phyloP scores from a whole-genome alignment of 163 green algal genomes.

The Chlorella variabilis region DNA sequence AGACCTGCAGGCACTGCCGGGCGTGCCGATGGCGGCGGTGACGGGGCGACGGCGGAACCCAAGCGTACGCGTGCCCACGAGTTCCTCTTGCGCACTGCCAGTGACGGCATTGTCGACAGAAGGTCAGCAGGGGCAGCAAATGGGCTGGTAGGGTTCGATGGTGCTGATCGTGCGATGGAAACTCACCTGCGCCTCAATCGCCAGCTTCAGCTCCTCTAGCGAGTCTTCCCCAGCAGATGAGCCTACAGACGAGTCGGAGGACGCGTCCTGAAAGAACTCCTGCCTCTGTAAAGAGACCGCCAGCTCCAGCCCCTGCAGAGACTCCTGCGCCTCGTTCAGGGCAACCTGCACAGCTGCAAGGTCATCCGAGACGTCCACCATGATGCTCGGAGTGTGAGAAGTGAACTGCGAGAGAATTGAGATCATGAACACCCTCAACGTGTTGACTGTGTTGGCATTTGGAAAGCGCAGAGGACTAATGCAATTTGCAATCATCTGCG shows the following conservation, averaged over 20 bases:
- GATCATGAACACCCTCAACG: too few species aligned
- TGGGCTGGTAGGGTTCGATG: too few species aligned
- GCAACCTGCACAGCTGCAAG: neutral
- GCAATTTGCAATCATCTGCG: too few species aligned
- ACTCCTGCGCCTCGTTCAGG: neutral
- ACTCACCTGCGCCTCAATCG: neutral
- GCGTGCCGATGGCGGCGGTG: neutral
- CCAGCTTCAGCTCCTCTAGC: neutral
- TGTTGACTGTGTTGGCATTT: neutral
- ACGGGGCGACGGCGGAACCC: neutral
- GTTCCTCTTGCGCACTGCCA: too few species aligned
- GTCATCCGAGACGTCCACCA: neutral
- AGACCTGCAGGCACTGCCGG: neutral
- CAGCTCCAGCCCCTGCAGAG: constrained; percentile 1
- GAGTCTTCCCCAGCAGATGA: neutral
- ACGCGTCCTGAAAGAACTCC: neutral
- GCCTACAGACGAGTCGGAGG: neutral
- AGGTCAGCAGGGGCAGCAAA: too few species aligned
- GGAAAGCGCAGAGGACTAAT: neutral
- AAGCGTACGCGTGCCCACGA: too few species aligned
- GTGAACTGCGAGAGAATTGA: too few species aligned
- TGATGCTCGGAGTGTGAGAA: too few species aligned
- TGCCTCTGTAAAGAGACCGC: constrained; percentile 7
- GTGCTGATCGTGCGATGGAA: neutral
- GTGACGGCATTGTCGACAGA: too few species aligned